A percentile compares a stretch with the other conserved stretches of the same genome.
These are phyloP conservation scores for Solanum hybrid DNA, from an alignment of 305 asterid species.

Conservation along the genomic window DNA sequence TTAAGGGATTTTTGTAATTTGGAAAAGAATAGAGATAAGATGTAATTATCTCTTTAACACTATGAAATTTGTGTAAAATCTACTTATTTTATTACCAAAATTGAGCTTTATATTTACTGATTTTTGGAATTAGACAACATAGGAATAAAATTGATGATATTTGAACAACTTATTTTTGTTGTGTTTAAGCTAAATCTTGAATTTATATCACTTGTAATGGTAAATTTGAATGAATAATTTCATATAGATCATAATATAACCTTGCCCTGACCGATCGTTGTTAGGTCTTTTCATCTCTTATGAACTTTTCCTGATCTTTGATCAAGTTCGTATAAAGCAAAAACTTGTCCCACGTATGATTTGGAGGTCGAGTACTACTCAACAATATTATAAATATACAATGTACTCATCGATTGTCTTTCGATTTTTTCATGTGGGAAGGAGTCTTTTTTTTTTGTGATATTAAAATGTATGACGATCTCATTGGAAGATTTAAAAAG, in stretches of 20 bases:
- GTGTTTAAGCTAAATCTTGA: neutral
- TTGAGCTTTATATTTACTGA: neutral
- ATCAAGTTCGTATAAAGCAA: neutral
- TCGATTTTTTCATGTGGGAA: neutral
- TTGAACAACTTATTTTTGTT: neutral
- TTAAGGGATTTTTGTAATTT: neutral
- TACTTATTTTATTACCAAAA: neutral
- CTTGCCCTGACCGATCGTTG: neutral
- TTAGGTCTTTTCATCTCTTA: neutral
- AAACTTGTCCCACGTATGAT: neutral
- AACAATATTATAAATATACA: neutral
- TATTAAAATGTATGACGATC: neutral
- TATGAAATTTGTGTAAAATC: too few species aligned
- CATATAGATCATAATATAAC: neutral
- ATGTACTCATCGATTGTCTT: neutral
- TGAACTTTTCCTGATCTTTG: neutral
- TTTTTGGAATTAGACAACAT: neutral
- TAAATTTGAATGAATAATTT: too few species aligned
- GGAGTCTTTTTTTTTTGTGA: neutral
- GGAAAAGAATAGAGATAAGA: too few species aligned
- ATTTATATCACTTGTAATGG: neutral
- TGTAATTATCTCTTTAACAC: neutral
- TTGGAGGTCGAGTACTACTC: neutral
- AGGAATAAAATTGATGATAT: neutral
- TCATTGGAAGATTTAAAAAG: neutral